These are phyloP conservation scores for Serendipita sp. DNA, from an alignment of 768 basidiomycete species.

Conservation along the genomic window DNA sequence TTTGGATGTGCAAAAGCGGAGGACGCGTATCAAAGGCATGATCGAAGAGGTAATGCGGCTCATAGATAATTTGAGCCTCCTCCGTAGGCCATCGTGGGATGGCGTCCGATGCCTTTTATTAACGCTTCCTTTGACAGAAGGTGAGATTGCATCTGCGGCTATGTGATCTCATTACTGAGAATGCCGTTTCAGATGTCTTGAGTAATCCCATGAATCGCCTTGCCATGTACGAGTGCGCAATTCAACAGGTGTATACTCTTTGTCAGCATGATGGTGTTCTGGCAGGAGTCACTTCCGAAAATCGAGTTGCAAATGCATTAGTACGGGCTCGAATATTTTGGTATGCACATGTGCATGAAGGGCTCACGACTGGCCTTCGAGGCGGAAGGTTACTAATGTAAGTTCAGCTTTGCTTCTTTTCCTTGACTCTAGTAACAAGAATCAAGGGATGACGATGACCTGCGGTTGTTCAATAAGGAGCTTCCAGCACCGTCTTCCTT, in stretches of 20 bases:
- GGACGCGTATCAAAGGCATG: conserved; percentile 49
- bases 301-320: conserved; percentile 23
- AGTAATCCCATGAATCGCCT: conserved; percentile 22
- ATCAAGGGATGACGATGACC: conserved; percentile 55
- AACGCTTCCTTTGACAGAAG: conserved; percentile 68
- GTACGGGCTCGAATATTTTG: conserved; percentile 72
- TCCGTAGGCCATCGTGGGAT: conserved; percentile 74
- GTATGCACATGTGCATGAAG: conserved; percentile 74
- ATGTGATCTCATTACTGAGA: conserved; percentile 7
- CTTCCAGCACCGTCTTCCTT: not conserved
- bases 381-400: conserved; percentile 77
- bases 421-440: not conserved
- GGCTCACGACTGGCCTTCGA: conserved; percentile 60
- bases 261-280: conserved; percentile 43
- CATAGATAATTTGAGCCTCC: conserved; percentile 61
- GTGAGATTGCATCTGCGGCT: conserved; percentile 24
- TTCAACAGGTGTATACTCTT: conserved; percentile 67
- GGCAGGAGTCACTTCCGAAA: not conserved
- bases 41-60: conserved; percentile 60
- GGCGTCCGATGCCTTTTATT: conserved; percentile 68
- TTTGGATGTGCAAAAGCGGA: conserved; percentile 25
- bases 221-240: conserved; percentile 62
- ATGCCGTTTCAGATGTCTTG: not conserved
- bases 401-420: conserved; percentile 16
- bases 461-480: conserved; percentile 49